phyloP scores from a whole-genome alignment of 2,329 filamentous ascomycete genomes.

The Ascochyta pisi region DNA sequence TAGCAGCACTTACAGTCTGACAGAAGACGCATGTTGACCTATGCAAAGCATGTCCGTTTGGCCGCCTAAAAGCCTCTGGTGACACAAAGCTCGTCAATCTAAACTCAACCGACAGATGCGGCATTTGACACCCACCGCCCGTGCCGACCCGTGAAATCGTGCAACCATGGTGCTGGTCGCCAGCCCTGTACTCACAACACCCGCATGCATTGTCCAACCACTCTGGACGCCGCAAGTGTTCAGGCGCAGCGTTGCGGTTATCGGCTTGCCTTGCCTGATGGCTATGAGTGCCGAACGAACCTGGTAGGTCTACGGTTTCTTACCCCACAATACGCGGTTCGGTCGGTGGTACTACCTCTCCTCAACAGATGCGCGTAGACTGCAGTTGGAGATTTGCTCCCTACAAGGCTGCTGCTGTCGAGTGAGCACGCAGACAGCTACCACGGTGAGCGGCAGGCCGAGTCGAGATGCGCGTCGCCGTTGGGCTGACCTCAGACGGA shows the following conservation, averaged over 20 bases:
- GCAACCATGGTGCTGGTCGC: constrained; percentile 15
- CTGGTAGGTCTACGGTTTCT: constrained; percentile 2
- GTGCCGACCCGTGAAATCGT: constrained; percentile 47
- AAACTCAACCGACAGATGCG: constrained; percentile 31
- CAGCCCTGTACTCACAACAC: constrained; percentile 13
- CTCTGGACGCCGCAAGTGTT: constrained; percentile 20
- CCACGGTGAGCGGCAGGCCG: background rate
- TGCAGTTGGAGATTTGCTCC: constrained; percentile 1
- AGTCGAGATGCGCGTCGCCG: background rate
- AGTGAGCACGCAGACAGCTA: background rate
- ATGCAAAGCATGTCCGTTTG: constrained; percentile 34
- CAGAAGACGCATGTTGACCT: constrained; percentile 26
- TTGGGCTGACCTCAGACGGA: constrained; percentile 21
- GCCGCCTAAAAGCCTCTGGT: constrained; percentile 24
- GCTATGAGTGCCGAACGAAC: constrained; percentile 15
- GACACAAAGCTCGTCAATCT: constrained; percentile 46
- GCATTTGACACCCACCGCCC: constrained; percentile 34
- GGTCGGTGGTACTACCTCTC: constrained; percentile 16
- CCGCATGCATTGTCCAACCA: constrained; percentile 11
- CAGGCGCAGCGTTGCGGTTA: constrained; percentile 25
- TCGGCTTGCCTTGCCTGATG: constrained; percentile 28
- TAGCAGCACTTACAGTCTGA: constrained; percentile 21
- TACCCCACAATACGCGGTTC: constrained; percentile 38
- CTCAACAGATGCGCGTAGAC: constrained; percentile 1
- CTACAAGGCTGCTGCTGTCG: constrained; percentile 26